Evolutionary conservation across 768 basidiomycete species (phyloP).

Genomic region (Pleurotus pulmonarius): DNA sequence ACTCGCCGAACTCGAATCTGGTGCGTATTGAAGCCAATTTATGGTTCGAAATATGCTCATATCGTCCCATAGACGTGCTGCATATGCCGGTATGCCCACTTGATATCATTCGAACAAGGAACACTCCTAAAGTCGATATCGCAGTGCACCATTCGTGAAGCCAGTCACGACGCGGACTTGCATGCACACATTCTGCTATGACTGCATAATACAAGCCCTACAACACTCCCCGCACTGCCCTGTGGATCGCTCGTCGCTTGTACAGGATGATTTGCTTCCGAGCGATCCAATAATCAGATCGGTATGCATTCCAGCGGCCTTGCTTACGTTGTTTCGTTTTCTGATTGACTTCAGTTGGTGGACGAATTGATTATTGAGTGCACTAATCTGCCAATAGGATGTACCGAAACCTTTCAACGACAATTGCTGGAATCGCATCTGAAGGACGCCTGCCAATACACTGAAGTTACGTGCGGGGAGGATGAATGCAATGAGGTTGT

Average conservation of each 20-base stretch:
- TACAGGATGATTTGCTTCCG: slow-evolving; percentile 51
- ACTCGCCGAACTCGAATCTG: slow-evolving; percentile 62
- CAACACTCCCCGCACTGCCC: slow-evolving; percentile 72
- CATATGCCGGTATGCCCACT: slow-evolving; percentile 57
- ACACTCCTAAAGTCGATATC: slow-evolving; percentile 4
- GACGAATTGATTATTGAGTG: slow-evolving; percentile 81
- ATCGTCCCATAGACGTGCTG: slow-evolving; percentile 58
- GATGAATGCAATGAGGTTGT: slow-evolving; percentile 40
- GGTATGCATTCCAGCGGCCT: slow-evolving; percentile 35
- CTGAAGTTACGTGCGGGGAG: slow-evolving; percentile 48
- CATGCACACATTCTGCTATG: slow-evolving; percentile 82
- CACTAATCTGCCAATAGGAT: slow-evolving; percentile 55
- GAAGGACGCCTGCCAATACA: slow-evolving; percentile 55
- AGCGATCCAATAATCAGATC: slow-evolving; percentile 77
- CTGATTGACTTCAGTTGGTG: slow-evolving; percentile 53
- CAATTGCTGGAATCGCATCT: slow-evolving; percentile 64
- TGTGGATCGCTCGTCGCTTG: slow-evolving; percentile 72
- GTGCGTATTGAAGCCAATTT: slow-evolving; percentile 30
- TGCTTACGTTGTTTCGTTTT: too few relatives aligned
- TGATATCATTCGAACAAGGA: background rate
- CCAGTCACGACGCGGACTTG: slow-evolving; percentile 75
- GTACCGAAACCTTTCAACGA: slow-evolving; percentile 60
- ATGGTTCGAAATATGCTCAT: background rate
- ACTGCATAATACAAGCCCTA: slow-evolving; percentile 74
- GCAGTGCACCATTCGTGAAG: slow-evolving; percentile 68